These are phyloP conservation scores for Alternaria brassicicola DNA, from an alignment of 2,329 filamentous ascomycete species.

Conservation along the genomic window DNA sequence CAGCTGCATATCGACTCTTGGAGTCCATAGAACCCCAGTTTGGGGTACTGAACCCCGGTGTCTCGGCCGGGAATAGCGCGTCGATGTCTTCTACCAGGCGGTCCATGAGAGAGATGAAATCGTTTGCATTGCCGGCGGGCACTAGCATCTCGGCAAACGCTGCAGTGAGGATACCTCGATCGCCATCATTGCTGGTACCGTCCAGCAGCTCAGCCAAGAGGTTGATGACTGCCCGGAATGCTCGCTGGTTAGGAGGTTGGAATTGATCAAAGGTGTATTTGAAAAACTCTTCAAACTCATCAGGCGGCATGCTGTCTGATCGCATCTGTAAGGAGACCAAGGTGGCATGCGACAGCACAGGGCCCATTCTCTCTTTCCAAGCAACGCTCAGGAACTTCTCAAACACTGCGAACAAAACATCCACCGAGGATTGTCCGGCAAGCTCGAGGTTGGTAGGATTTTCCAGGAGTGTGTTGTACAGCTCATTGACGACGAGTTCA, in stretches of 20 bases:
- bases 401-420: slow-evolving; percentile 88
- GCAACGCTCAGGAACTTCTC: slow-evolving; percentile 90
- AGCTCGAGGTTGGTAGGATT: slow-evolving; percentile 78
- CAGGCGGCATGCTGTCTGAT: slow-evolving; percentile 67
- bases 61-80: slow-evolving; percentile 76
- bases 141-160: slow-evolving; percentile 89
- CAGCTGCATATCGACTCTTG: slow-evolving; percentile 63
- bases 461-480: slow-evolving; percentile 88
- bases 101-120: slow-evolving; percentile 88
- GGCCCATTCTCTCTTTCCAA: slow-evolving; percentile 87
- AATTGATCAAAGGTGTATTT: slow-evolving; percentile 59
- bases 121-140: slow-evolving; percentile 74
- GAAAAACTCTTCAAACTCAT: slow-evolving; percentile 71
- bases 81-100: slow-evolving; percentile 89
- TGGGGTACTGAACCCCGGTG: slow-evolving; percentile 54
- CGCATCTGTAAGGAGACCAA: slow-evolving; percentile 76
- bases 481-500: slow-evolving; percentile 81
- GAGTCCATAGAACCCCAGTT: slow-evolving; percentile 66
- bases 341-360: slow-evolving; percentile 74
- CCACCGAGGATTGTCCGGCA: slow-evolving; percentile 75
- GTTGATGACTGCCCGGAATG: slow-evolving; percentile 82
- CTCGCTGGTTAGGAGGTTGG: slow-evolving; percentile 68
- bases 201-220: slow-evolving; percentile 86
- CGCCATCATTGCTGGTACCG: slow-evolving; percentile 87
- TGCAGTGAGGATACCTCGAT: slow-evolving; percentile 83